Base-by-base conservation (phyloP, 306 rosid species). In the Ziziphus jujuba region DNA sequence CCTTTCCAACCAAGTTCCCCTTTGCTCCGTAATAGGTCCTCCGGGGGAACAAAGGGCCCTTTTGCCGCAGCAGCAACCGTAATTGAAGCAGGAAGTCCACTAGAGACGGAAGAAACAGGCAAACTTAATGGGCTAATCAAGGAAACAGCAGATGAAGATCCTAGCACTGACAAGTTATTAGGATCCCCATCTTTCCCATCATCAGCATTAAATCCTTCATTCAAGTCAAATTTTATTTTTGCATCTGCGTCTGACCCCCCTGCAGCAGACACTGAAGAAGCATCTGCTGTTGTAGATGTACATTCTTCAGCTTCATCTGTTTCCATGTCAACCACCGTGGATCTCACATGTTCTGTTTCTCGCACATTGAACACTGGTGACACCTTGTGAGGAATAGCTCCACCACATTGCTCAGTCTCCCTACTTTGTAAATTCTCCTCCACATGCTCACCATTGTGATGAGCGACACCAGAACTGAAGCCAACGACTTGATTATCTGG, bases 1-100 rank as follows among this genome's bases (percentile, higher is more conserved):
- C 92, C 92, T 71, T 79, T 89, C 96, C 96, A 89, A 38, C 96
- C 92, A 77, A 79, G 81, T 68, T 84, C 91, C 43, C 86, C 87
- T 61, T 77, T 84, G 75, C 80, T 79, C 80, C 69, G 81, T 90
- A 89, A 65, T 69, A 82, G 80, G 70, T 89, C 82, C 25, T 81
- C 92, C 24, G 84, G 92, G 0, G 87, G 96, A 38, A 82, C 71
- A 64, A 84, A 87, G 12, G 77, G 74, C 48, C 96, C 70, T 77
- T 89, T 89, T 11, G 91, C 96, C 47, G 96, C 81, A 69, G 92
- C 84, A 61, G 90, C 84, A 60, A 87, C 87, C 6, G 96, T 84
- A 54, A 89, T 75, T 53, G 85, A 82, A 21, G 84, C 65, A 44
- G 88, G 77, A 71, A 81, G 72, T 49, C 77, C 72, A 64, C 78